Evolutionary conservation across 495 filamentous ascomycete genomes (phyloP).

Genomic region (Choiromyces venosus): DNA sequence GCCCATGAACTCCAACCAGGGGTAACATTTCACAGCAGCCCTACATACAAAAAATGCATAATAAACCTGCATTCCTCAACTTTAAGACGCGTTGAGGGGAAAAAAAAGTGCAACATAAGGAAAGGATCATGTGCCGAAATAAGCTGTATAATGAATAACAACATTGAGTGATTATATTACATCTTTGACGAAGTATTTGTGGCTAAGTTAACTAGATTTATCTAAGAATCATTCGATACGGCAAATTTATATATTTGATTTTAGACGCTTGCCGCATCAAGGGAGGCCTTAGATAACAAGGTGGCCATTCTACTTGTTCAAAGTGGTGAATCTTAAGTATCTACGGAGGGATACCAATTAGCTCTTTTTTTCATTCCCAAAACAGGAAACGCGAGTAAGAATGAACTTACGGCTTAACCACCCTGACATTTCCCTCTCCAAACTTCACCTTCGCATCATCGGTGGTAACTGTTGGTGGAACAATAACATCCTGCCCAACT

Average conservation of each 20-base stretch:
- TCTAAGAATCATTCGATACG: background rate
- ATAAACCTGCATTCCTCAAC: background rate
- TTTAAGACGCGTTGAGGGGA: background rate
- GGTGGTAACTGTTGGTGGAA: conserved; percentile 58
- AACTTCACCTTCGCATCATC: conserved; percentile 64
- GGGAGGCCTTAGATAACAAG: background rate
- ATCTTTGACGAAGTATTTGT: background rate
- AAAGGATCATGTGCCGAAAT: background rate
- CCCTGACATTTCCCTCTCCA: conserved; percentile 52
- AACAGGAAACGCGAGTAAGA: background rate
- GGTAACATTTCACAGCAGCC: background rate
- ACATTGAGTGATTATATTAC: background rate
- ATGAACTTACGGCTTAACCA: conserved; percentile 56
- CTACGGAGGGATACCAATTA: conserved; percentile 14
- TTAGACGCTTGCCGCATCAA: background rate
- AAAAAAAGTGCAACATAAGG: background rate
- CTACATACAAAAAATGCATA: background rate
- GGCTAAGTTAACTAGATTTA: background rate
- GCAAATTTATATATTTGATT: background rate
- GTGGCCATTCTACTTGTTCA: conserved; percentile 31
- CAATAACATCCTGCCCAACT: conserved; percentile 61
- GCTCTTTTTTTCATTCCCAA: background rate
- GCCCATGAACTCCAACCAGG: background rate
- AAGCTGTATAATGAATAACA: background rate
- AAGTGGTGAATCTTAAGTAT: conserved; percentile 43